Evolutionary conservation across 2,329 filamentous ascomycete genomes (phyloP), one percentile per base, ranked within the genome.

Genomic region (Nothophoma quercina): DNA sequence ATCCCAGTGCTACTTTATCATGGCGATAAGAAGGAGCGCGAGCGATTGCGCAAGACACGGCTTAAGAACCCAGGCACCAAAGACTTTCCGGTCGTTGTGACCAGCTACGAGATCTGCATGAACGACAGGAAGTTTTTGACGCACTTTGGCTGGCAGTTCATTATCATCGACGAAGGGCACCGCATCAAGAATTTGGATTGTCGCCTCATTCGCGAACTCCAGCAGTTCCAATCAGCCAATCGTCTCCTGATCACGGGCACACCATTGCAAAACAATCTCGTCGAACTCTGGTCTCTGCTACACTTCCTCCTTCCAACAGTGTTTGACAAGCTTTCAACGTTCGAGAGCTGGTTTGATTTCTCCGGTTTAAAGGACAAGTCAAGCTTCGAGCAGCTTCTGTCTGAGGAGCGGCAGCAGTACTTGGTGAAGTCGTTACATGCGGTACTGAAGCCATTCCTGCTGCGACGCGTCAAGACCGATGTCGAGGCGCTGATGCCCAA

Each of bases 81-180:
- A 1, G 83, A 88, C 36, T 99, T 98, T 56, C 95, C 95, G 0
- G 88, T 99, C 0, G 89, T 98, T 0, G 93, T 93, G 67, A 99
- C 95, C 0, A 96, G 89, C 30, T 98, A 98, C 65, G 95, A 99
- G 70, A 97, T 99, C 69, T 93, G 96, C 46, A 88, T 99, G 76
- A 88, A 91, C 64, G 95, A 99, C 69, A 86, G 90, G 29, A 88
- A 91, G 44, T 88, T 88, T 28, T 78, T 99, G 5, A 86, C 87
- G 0, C 88, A 89, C 51, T 93, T 96, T 50, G 88, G 92, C 28
- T 99, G 95, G 95, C 91, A 96, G 46, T 97, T 96, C 64, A 97
- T 99, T 67, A 95, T 99, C 61, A 96, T 99, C 56, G 93, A 99
- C 63, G 95, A 99, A 76, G 95, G 95, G 0, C 95, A 99, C 70